A percentile compares a stretch with the other conserved stretches of the same genome.
phyloP scores from a whole-genome alignment of 2,329 filamentous ascomycete species.

The Hypoxylon sp. region DNA sequence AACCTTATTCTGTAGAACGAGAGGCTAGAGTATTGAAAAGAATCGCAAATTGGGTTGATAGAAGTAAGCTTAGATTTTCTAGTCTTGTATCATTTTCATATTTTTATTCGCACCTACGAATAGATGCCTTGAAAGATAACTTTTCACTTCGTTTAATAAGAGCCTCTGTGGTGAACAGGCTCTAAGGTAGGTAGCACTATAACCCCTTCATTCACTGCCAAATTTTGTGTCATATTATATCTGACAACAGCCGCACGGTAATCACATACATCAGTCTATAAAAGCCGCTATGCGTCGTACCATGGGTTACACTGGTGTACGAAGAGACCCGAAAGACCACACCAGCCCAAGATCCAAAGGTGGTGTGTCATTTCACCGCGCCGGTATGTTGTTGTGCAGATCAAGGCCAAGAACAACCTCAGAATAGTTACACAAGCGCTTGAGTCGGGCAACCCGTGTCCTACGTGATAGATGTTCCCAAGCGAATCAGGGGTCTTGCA shows the following conservation, averaged over 20 bases:
- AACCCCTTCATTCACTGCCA: background rate
- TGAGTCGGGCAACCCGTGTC: conserved; percentile 7
- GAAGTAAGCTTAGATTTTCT: too few relatives aligned
- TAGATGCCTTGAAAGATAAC: too few relatives aligned
- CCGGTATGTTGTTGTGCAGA: background rate
- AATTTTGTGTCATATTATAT: background rate
- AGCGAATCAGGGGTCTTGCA: background rate
- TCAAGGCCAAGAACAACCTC: conserved; percentile 3
- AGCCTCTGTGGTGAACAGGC: too few relatives aligned
- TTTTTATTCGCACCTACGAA: too few relatives aligned
- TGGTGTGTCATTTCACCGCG: background rate
- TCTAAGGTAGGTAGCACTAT: too few relatives aligned
- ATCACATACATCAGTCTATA: too few relatives aligned
- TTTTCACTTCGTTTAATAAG: too few relatives aligned
- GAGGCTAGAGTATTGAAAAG: too few relatives aligned
- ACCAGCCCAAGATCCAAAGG: background rate
- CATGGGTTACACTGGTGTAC: background rate
- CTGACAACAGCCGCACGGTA: background rate
- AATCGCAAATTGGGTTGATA: too few relatives aligned
- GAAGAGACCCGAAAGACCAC: background rate
- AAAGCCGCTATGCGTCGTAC: too few relatives aligned
- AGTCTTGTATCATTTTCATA: too few relatives aligned
- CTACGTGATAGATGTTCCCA: background rate
- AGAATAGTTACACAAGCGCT: conserved; percentile 5
- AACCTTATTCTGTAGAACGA: too few relatives aligned